Evolutionary conservation across 805 yeast species (phyloP).

Genomic region (Jamesozyma piceae): DNA sequence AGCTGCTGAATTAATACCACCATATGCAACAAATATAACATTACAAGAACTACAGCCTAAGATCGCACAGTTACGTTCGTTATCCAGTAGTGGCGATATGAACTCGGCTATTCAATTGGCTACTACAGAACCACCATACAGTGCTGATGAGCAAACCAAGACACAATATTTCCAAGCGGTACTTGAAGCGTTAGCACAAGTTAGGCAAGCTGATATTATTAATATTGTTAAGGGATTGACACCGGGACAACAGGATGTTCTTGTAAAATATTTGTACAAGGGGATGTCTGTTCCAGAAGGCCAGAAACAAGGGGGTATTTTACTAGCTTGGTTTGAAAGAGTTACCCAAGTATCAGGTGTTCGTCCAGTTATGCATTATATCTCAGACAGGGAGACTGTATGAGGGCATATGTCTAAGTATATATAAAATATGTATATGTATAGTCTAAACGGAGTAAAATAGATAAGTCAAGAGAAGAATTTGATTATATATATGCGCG

Average conservation of each 20-base stretch:
- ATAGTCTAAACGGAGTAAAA: too few relatives aligned
- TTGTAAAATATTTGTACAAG: constrained; percentile 77
- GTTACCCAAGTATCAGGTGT: constrained; percentile 75
- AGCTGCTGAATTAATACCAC: constrained; percentile 52
- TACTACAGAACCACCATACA: constrained; percentile 74
- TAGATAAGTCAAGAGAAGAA: too few relatives aligned
- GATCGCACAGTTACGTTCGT: constrained; percentile 49
- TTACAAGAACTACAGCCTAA: constrained; percentile 46
- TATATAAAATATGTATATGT: too few relatives aligned
- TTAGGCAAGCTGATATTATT: constrained; percentile 58
- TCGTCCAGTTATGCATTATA: constrained; percentile 79
- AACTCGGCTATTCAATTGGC: constrained; percentile 54
- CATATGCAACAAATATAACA: constrained; percentile 41
- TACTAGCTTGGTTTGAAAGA: constrained; percentile 89
- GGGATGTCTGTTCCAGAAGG: constrained; percentile 74
- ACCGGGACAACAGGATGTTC: constrained; percentile 59
- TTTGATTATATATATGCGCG: too few relatives aligned
- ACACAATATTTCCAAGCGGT: constrained; percentile 44
- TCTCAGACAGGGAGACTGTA: constrained; percentile 77
- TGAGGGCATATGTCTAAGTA: constrained; percentile 29
- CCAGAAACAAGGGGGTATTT: constrained; percentile 75
- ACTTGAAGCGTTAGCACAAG: constrained; percentile 60
- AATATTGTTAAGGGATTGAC: constrained; percentile 49
- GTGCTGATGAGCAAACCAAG: constrained; percentile 47
- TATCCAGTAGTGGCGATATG: constrained; percentile 64